Conservation (phyloP, 2,329 filamentous ascomycete genomes). For the Aspergillus ochraceus region DNA sequence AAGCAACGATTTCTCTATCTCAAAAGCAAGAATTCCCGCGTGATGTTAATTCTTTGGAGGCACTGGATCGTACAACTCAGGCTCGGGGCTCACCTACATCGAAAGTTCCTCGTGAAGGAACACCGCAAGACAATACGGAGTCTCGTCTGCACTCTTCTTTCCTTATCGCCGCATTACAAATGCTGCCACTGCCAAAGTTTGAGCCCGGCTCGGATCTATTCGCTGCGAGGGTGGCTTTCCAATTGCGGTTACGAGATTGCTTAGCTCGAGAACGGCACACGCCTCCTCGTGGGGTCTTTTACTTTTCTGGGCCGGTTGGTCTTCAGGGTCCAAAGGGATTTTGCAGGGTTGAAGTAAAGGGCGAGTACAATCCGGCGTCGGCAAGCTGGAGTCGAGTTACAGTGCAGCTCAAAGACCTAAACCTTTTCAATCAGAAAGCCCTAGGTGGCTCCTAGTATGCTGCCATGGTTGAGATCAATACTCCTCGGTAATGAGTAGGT, state of each 20-base stretch:
- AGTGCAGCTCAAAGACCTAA: constrained; percentile 34
- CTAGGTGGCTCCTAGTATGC: constrained; percentile 17
- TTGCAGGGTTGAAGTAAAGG: constrained; percentile 37
- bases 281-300: constrained; percentile 34
- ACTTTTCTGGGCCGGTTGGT: constrained; percentile 34
- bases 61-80: constrained; percentile 18
- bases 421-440: constrained; percentile 27
- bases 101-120: constrained; percentile 13
- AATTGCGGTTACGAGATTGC: constrained; percentile 27
- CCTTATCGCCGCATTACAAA: constrained; percentile 32
- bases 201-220: constrained; percentile 37
- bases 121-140: constrained; percentile 17
- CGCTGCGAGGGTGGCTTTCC: constrained; percentile 34
- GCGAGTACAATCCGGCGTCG: constrained; percentile 36
- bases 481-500: background rate
- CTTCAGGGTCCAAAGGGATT: constrained; percentile 34
- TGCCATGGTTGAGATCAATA: background rate
- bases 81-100: constrained; percentile 15
- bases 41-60: constrained; percentile 15
- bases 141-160: constrained; percentile 26
- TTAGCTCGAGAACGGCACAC: constrained; percentile 19
- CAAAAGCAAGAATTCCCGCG: constrained; percentile 13
- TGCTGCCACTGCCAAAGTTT: constrained; percentile 34
- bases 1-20: constrained; percentile 15
- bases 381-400: constrained; percentile 31